Evolutionary conservation across 306 rosid genomes (phyloP), one percentile per base, ranked within the genome.

Genomic region (Gastrolobium villosum): DNA sequence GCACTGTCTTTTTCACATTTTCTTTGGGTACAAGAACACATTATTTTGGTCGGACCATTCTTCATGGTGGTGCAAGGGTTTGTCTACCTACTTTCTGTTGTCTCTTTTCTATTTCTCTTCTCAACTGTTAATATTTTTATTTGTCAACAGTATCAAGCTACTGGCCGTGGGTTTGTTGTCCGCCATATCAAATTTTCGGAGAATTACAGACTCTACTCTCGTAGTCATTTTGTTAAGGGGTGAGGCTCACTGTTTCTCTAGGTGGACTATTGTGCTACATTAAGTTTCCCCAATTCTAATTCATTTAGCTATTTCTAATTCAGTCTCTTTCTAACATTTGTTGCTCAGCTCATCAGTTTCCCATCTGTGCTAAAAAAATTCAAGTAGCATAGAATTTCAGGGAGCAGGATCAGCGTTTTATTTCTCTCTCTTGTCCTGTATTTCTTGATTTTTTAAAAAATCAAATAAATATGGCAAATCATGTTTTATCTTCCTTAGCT

Each of bases 151-250:
- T 95, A 95, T 81, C 97, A 91, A 88, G 98, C 99, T 60, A 95
- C 99, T 65, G 98, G 98, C 8, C 89, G 99, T 61, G 99, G 98
- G 15, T 92, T 95, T 87, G 98, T 95, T 50, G 99, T 95, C 74
- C 91, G 94, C 32, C 99, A 95, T 77, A 88, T 92, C 65, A 95
- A 92, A 78, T 95, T 92, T 83, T 84, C 99, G 0, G 99, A 90
- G 87, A 95, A 95, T 70, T 95, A 95, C 86, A 86, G 99, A 86
- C 90, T 95, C 48, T 95, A 95, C 81, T 92, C 98, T 28, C 97
- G 99, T 79, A 95, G 99, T 84, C 99, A 95, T 87, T 95, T 95
- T 87, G 93, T 91, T 37, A 92, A 92, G 87, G 99, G 94, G 99
- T 94, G 57, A 78, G 87, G 30, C 13, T 79, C 70, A 49, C 71